These are phyloP conservation scores for Coemansia sp. DNA, from an alignment of 192 early-diverging fungal species.

Conservation along the genomic window DNA sequence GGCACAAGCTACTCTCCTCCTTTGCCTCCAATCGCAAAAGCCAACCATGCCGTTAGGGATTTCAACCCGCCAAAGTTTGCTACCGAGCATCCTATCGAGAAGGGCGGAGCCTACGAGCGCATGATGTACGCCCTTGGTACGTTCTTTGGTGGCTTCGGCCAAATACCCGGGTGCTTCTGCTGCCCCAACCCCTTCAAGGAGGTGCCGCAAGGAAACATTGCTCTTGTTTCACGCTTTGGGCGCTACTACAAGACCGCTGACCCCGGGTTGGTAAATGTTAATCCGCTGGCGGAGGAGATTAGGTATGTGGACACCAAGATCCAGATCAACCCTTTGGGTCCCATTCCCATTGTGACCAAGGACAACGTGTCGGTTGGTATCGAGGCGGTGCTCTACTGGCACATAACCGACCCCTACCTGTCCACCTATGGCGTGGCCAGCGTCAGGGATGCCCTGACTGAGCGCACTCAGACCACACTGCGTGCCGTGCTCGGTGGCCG, in stretches of 20 bases:
- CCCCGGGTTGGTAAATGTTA: constrained; percentile 55
- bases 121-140: constrained; percentile 26
- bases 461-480: constrained; percentile 88
- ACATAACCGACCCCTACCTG: constrained; percentile 74
- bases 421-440: constrained; percentile 77
- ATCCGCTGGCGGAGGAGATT: constrained; percentile 44
- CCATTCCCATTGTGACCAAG: constrained; percentile 80
- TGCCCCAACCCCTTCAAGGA: constrained; percentile 50
- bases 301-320: constrained; percentile 59
- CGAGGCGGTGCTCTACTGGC: constrained; percentile 86
- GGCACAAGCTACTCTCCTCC: constrained; percentile 20
- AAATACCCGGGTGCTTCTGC: constrained; percentile 49
- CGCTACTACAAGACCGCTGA: constrained; percentile 58
- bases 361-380: constrained; percentile 86
- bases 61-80: constrained; percentile 28
- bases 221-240: constrained; percentile 47
- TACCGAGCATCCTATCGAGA: constrained; percentile 3
- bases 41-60: not conserved
- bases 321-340: constrained; percentile 59
- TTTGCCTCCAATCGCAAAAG: not conserved
- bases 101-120: constrained; percentile 7
- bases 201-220: constrained; percentile 46
- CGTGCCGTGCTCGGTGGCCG: constrained; percentile 78
- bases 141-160: constrained; percentile 38
- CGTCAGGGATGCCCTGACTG: constrained; percentile 74